Base-by-base conservation (phyloP, 805 yeast species). In the Kluyveromyces starmeri region DNA sequence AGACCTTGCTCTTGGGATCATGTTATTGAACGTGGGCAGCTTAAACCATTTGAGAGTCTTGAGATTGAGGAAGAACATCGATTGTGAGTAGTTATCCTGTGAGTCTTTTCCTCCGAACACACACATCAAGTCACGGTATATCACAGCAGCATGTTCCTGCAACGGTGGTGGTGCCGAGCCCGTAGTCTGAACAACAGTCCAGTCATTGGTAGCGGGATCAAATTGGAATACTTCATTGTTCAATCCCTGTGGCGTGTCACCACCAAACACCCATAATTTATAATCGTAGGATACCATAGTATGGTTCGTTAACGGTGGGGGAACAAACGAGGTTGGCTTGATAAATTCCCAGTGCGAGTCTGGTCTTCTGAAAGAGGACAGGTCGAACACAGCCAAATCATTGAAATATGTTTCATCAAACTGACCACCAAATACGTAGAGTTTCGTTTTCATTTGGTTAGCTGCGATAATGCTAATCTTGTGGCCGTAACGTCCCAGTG, bases 381-480 rank as follows among this genome's bases (percentile, higher is more conserved):
- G 67, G 57, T 92, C 96, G 59, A 85, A 92, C 40, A 75, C 75
- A 64, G 81, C 79, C 50, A 89, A 61, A 56, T 92, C 97, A 55
- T 80, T 78, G 59, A 83, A 88, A 46, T 71, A 72, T 12, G 75
- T 75, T 45, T 80, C 83, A 55, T 86, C 92, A 43, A 88, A 71
- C 58, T 89, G 96, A 38, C 99, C 99, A 38, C 98, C 99, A 62
- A 85, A 92, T 4, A 92, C 67, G 56, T 78, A 92, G 31, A 92
- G 65, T 35, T 66, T 67, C 0, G 75, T 65, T 45, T 72, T 74
- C 47, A 67, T 66, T 43, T 77, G 75, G 12, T 72, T 66, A 25
- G 73, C 70, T 12, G 78, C 70, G 35, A 86, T 75, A 18, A 84
- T 89, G 1, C 82, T 76, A 36, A 92, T 72, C 31, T 94, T 77